A percentile compares a stretch with the other conserved stretches of the same genome.
Evolutionary conservation across 345 rosid genomes (phyloP).

Genomic region (Eucalyptus tenuipes): DNA sequence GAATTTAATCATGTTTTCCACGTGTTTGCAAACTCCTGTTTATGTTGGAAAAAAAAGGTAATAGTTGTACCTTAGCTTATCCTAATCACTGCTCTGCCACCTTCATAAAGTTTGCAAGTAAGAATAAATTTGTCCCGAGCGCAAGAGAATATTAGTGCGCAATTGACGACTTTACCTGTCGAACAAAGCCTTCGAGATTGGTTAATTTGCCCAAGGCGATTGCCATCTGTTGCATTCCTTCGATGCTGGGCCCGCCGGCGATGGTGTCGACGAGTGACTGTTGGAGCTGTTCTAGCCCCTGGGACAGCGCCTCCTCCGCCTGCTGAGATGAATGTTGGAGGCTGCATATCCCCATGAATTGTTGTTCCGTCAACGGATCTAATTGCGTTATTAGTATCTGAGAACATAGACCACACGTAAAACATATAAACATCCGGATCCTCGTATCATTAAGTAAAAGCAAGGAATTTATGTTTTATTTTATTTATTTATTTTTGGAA

Average conservation of each 20-base stretch:
- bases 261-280: constrained; percentile 85
- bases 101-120: neutral
- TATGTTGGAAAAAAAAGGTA: neutral
- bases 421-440: neutral
- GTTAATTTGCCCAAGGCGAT: constrained; percentile 82
- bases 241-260: constrained; percentile 34
- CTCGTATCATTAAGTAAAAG: neutral
- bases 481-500: neutral
- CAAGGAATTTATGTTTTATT: neutral
- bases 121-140: neutral
- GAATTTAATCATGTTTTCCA: neutral
- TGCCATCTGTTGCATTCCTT: constrained; percentile 94
- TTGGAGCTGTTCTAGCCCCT: constrained; percentile 86
- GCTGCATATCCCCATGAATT: constrained; percentile 81
- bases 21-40: neutral
- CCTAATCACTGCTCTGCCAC: neutral
- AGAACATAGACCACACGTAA: neutral
- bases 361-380: constrained; percentile 89
- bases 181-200: constrained; percentile 86
- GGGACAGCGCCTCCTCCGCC: constrained; percentile 93
- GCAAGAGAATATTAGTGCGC: too few species aligned
- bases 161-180: constrained; percentile 46
- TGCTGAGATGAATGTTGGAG: constrained; percentile 91
- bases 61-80: neutral
- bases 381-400: constrained; percentile 78